Base-by-base conservation (phyloP, 345 rosid genomes). In the Corymbia maculata region DNA sequence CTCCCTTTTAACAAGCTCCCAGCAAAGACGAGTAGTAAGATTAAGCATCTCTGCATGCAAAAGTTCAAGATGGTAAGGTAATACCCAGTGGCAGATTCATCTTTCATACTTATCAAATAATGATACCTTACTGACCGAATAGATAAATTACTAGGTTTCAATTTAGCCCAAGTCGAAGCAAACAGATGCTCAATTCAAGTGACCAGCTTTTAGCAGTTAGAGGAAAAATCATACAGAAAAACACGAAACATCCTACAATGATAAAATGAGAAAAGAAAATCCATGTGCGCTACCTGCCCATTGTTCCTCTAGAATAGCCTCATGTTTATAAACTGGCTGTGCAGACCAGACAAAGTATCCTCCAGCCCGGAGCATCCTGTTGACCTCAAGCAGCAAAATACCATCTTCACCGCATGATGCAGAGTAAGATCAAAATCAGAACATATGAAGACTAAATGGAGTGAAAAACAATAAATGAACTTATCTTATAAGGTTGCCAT, bases 281-380 rank as follows among this genome's bases (percentile, higher is more conserved):
- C 51, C 52, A 85, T 42, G 4, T 45, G 86, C 51, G n/a, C 89
- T 94, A 97, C 99, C 99, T 95, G 93, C 93, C 99, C 99, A 98
- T 89, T 97, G 99, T 90, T 97, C 95, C 93, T 96, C 96, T 79
- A 97, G 94, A 61, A 90, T 89, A 89, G 89, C 91, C 89, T 98
- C 99, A 66, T 98, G 99, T 92, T 96, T 98, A 91, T 98, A 98
- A 88, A 98, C 99, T 79, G 99, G 99, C 85, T 97, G 99, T 70
- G 99, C 98, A 17, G 99, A 98, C 99, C 99, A 97, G 88, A 95
- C 96, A 94, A 98, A 98, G 92, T 95, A 96, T 92, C 99, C 99
- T 88, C 99, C 99, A 24, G 96, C 94, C 84, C 98, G 94, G 42
- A 98, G 98, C 95, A 98, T 91, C 93, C 99, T 93, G 92, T 97